Conservation (phyloP, 2,329 filamentous ascomycete species). For the Penicillium rolfsii region DNA sequence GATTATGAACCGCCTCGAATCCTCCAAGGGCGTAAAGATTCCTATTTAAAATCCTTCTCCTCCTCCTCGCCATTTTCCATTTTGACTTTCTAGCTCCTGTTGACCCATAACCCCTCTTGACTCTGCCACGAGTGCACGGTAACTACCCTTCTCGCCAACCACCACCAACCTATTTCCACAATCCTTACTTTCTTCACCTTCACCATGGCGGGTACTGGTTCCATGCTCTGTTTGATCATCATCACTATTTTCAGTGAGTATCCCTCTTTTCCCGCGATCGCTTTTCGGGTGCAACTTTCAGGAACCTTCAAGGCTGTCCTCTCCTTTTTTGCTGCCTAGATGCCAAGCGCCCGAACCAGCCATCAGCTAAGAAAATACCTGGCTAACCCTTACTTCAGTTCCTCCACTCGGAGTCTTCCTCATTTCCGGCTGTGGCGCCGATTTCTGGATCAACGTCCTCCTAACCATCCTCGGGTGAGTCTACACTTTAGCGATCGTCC, state of each 20-base stretch:
- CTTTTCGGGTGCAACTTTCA: neutral
- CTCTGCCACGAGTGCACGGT: slow-evolving; percentile 6
- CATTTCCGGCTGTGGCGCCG: slow-evolving; percentile 67
- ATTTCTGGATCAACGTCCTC: slow-evolving; percentile 69
- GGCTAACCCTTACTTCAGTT: slow-evolving; percentile 50
- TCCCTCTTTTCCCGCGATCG: neutral
- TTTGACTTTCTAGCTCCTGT: slow-evolving; percentile 32
- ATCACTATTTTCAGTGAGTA: slow-evolving; percentile 52
- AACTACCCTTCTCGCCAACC: neutral
- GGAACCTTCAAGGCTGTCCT: too few relatives aligned
- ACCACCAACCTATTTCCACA: neutral
- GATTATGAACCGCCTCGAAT: slow-evolving; percentile 34
- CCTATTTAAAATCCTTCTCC: slow-evolving; percentile 35
- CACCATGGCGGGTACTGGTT: slow-evolving; percentile 40
- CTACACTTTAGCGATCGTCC: neutral
- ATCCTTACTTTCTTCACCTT: slow-evolving; percentile 1
- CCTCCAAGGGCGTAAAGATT: slow-evolving; percentile 29
- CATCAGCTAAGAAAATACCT: neutral
- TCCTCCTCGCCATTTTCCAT: slow-evolving; percentile 32
- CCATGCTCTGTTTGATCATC: slow-evolving; percentile 50
- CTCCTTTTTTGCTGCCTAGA: slow-evolving; percentile 2
- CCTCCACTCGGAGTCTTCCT: slow-evolving; percentile 67
- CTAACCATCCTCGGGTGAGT: slow-evolving; percentile 66
- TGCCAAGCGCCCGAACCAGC: neutral
- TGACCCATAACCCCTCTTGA: slow-evolving; percentile 21